Evolutionary conservation across 73 alveolate genomes (phyloP).

Genomic region (Uronychia setigera): DNA sequence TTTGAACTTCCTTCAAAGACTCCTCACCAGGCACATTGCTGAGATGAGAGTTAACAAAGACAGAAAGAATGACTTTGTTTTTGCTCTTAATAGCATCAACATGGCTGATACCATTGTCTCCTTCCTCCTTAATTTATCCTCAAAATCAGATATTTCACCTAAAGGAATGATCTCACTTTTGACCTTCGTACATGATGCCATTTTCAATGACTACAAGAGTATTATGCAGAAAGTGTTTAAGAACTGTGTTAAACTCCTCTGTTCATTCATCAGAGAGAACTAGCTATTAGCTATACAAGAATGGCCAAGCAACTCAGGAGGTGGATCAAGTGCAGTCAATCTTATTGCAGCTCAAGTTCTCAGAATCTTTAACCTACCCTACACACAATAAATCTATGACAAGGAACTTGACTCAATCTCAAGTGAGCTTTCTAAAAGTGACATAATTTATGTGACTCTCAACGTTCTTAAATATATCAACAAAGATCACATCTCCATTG

Average conservation of each 20-base stretch:
- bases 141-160: constrained; percentile 95
- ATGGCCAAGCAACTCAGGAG: constrained; percentile 95
- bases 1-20: constrained; percentile 75
- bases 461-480: constrained; percentile 65
- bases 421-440: constrained; percentile 75
- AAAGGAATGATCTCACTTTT: constrained; percentile 92
- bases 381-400: constrained; percentile 56
- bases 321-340: constrained; percentile 91
- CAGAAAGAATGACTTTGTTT: constrained; percentile 63
- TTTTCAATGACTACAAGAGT: constrained; percentile 82
- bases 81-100: constrained; percentile 64
- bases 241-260: constrained; percentile 80
- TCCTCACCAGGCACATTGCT: constrained; percentile 53
- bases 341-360: constrained; percentile 74
- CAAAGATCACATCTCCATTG: constrained; percentile 78
- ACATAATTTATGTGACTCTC: constrained; percentile 70
- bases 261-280: constrained; percentile 85
- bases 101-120: constrained; percentile 85
- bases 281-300: constrained; percentile 89
- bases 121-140: constrained; percentile 74
- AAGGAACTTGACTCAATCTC: constrained; percentile 66
- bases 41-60: constrained; percentile 10
- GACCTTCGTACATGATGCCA: constrained; percentile 87
- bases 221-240: constrained; percentile 86
- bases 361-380: constrained; percentile 83